phyloP scores from a whole-genome alignment of 495 filamentous ascomycete genomes.

The Lasiosphaeria miniovina region DNA sequence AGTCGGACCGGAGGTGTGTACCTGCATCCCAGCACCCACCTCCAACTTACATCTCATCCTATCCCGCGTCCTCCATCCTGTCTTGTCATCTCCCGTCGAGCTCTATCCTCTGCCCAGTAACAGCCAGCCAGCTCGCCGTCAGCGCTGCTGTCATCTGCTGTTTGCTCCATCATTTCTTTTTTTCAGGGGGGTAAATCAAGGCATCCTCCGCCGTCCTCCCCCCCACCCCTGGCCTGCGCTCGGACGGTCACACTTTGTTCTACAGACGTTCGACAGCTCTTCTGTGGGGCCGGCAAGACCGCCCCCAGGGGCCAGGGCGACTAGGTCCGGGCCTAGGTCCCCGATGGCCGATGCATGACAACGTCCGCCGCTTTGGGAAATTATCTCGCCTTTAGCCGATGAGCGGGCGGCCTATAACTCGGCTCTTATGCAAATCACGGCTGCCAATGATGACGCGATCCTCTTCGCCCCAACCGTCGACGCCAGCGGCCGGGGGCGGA shows the following conservation, averaged over 20 bases:
- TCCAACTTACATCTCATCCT: background rate
- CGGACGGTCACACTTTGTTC: conserved; percentile 32
- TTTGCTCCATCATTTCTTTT: no score
- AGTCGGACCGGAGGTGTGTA: background rate
- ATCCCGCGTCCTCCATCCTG: background rate
- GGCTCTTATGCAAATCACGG: conserved; percentile 41
- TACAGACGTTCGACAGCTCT: conserved; percentile 39
- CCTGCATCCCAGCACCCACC: background rate
- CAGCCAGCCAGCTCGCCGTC: background rate
- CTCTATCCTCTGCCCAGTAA: conserved; percentile 13
- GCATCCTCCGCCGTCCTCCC: conserved; percentile 6
- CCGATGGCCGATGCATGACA: conserved; percentile 37
- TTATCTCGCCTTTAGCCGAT: conserved; percentile 40
- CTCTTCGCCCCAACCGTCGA: conserved; percentile 15
- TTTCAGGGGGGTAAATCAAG: background rate
- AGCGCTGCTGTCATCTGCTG: background rate
- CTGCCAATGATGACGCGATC: conserved; percentile 41
- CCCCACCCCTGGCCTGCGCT: conserved; percentile 20
- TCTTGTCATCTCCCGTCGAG: background rate
- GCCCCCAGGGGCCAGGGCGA: conserved; percentile 8
- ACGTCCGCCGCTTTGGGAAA: conserved; percentile 43
- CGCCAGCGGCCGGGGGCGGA: background rate
- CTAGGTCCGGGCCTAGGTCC: conserved; percentile 12
- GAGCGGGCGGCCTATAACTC: conserved; percentile 36
- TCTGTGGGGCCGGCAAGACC: conserved; percentile 38